A percentile compares a stretch with the other conserved stretches of the same genome.
These are phyloP conservation scores for Epichloe festucae DNA, from an alignment of 2,329 filamentous ascomycete genomes.

Conservation along the genomic window DNA sequence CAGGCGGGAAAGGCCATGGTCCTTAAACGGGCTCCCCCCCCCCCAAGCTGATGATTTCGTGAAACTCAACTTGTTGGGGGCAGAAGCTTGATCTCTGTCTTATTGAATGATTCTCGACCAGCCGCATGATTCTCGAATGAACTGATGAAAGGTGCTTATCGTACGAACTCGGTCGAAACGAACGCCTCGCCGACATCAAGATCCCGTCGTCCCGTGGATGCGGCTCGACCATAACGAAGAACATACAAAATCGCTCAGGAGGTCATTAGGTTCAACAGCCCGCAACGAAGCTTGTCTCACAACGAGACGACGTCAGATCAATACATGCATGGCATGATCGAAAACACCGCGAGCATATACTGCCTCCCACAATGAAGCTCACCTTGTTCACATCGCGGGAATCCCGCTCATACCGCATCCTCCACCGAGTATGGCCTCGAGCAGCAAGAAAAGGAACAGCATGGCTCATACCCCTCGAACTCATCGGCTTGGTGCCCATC, in stretches of 20 bases:
- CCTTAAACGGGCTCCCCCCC: conserved; percentile 10
- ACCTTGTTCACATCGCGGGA: conserved; percentile 1
- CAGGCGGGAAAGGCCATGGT: background rate
- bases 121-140: background rate
- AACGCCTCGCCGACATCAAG: background rate
- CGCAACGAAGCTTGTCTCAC: background rate
- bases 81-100: background rate
- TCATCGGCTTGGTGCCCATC: conserved; percentile 49
- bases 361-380: background rate
- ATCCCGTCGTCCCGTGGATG: background rate
- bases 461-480: conserved; percentile 53
- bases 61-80: background rate
- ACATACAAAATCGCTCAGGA: background rate
- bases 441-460: conserved; percentile 38
- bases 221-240: background rate
- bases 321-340: background rate
- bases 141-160: background rate
- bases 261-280: background rate
- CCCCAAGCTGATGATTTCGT: conserved; percentile 6
- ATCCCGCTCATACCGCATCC: conserved; percentile 33
- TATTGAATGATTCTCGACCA: background rate
- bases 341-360: background rate
- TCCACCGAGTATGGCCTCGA: conserved; percentile 47
- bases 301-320: background rate
- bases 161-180: background rate